Evolutionary conservation across 345 rosid genomes (phyloP).

Genomic region (Toxicodendron radicans): DNA sequence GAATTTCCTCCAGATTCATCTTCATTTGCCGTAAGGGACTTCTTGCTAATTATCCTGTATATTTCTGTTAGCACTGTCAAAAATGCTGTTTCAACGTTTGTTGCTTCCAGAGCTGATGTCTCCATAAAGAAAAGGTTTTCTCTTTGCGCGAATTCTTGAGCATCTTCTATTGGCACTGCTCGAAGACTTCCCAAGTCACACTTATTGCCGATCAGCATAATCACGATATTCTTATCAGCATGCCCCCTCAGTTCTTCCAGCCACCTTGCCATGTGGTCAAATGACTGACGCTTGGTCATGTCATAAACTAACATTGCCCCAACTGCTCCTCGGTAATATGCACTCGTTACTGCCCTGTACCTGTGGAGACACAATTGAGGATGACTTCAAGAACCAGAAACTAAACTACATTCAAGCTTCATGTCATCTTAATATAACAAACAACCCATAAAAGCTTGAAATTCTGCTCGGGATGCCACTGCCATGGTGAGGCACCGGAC

Average conservation of each 20-base stretch:
- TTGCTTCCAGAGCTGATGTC: slow-evolving; percentile 81
- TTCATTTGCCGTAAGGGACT: slow-evolving; percentile 54
- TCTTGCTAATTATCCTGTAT: slow-evolving; percentile 72
- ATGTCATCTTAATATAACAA: slow-evolving; percentile 9
- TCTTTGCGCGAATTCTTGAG: slow-evolving; percentile 81
- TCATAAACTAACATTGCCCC: slow-evolving; percentile 86
- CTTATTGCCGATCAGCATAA: slow-evolving; percentile 83
- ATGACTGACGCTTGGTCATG: slow-evolving; percentile 88
- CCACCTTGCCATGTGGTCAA: slow-evolving; percentile 84
- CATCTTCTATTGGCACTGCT: slow-evolving; percentile 81
- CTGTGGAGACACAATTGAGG: slow-evolving; percentile 28
- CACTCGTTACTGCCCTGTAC: slow-evolving; percentile 87
- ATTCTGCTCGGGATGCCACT: too few species aligned
- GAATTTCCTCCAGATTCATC: slow-evolving; percentile 42
- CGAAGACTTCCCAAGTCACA: slow-evolving; percentile 70
- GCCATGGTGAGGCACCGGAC: background rate
- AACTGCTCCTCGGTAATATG: slow-evolving; percentile 78
- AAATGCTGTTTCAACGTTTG: slow-evolving; percentile 79
- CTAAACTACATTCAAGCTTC: background rate
- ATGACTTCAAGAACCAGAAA: slow-evolving; percentile 1
- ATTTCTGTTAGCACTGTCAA: slow-evolving; percentile 69
- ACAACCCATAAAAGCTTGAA: background rate
- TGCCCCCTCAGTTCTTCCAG: slow-evolving; percentile 81
- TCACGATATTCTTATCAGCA: slow-evolving; percentile 77
- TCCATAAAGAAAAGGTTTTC: slow-evolving; percentile 87